Conservation (phyloP, 768 basidiomycete genomes). For the Chalciporus pseudorubinellus region DNA sequence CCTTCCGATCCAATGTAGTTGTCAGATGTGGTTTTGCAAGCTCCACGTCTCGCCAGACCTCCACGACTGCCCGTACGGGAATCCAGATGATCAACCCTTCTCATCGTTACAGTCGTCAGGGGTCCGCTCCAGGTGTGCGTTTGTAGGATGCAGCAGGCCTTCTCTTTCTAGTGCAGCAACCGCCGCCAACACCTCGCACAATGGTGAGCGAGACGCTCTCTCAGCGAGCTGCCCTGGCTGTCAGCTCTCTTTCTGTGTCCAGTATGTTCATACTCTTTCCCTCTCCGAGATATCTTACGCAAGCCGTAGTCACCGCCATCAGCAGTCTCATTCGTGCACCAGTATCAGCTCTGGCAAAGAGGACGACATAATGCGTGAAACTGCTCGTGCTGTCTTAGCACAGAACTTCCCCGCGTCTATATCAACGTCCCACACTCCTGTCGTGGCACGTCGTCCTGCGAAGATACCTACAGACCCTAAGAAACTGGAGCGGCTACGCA, state of each 20-base stretch:
- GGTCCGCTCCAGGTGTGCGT: constrained; percentile 48
- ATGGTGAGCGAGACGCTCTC: background rate
- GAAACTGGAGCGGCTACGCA: constrained; percentile 52
- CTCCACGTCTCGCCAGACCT: constrained; percentile 56
- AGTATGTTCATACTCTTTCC: constrained; percentile 39
- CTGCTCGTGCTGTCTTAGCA: constrained; percentile 51
- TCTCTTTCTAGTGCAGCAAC: constrained; percentile 45
- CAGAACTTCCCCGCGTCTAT: constrained; percentile 44
- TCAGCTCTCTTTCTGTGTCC: constrained; percentile 57
- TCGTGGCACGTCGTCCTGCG: constrained; percentile 23
- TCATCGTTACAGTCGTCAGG: constrained; percentile 4
- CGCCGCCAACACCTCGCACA: constrained; percentile 7
- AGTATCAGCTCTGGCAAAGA: constrained; percentile 13
- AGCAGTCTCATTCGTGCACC: constrained; percentile 57
- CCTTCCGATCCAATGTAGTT: constrained; percentile 70
- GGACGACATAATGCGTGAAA: constrained; percentile 37
- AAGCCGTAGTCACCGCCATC: constrained; percentile 59
- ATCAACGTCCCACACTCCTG: constrained; percentile 23
- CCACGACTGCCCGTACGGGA: constrained; percentile 51
- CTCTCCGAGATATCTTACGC: constrained; percentile 9
- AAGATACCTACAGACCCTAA: constrained; percentile 48
- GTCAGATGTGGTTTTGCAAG: constrained; percentile 58
- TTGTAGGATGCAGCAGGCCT: constrained; percentile 51
- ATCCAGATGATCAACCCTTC: background rate
- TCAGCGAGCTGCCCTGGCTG: constrained; percentile 51